Percentiles rank a stretch among this genome's conserved stretches.
phyloP scores from a whole-genome alignment of 805 yeast genomes.

The Hanseniaspora taiwanica region DNA sequence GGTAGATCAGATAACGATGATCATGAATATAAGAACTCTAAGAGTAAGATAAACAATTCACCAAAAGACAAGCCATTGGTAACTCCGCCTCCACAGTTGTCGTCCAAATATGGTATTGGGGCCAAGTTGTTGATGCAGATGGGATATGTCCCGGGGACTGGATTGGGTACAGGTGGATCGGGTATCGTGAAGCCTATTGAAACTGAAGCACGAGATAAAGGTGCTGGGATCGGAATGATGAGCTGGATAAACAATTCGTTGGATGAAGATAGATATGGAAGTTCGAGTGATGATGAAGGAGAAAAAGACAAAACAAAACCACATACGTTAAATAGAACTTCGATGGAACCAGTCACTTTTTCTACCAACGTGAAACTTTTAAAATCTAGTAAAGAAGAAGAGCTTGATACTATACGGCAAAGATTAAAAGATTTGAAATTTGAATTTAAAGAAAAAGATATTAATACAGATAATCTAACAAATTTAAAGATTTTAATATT shows the following conservation, averaged over 20 bases:
- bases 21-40: conserved; percentile 2
- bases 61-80: neutral
- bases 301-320: conserved; percentile 4
- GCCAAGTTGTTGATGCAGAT: conserved; percentile 62
- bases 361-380: conserved; percentile 1
- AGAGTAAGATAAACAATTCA: conserved; percentile 1
- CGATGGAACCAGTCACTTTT: neutral
- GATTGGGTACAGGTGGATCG: conserved; percentile 54
- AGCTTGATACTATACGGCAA: neutral
- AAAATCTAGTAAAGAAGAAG: conserved; percentile 2
- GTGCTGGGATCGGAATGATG: conserved; percentile 63
- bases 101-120: conserved; percentile 64
- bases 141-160: conserved; percentile 81
- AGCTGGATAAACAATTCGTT: conserved; percentile 24
- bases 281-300: conserved; percentile 11
- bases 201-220: conserved; percentile 41
- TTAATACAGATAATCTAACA: neutral
- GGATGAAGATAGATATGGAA: conserved; percentile 6
- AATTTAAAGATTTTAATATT: neutral
- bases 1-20: neutral
- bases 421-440: neutral
- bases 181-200: conserved; percentile 80
- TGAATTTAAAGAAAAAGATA: neutral
- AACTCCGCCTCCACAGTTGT: neutral
- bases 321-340: conserved; percentile 5